A percentile compares a stretch with the other conserved stretches of the same genome.
phyloP scores from a whole-genome alignment of 176 grass and related monocot species.

The Tuctoria greenei region DNA sequence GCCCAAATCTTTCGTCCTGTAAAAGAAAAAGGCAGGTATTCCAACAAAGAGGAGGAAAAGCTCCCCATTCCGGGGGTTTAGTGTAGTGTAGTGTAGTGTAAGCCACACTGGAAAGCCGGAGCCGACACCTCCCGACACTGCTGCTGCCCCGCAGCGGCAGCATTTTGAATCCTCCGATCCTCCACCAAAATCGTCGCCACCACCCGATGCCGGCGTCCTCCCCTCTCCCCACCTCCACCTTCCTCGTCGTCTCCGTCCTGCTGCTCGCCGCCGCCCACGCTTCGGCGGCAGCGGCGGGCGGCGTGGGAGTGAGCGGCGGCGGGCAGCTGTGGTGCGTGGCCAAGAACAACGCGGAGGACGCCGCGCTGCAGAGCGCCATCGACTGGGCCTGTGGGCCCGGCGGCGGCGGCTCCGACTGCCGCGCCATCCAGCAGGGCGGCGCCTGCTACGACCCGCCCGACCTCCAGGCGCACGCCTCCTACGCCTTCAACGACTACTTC shows the following conservation, averaged over 20 bases:
- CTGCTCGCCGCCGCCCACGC: background rate
- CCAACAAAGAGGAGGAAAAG: background rate
- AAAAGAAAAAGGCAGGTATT: background rate
- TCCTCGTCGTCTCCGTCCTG: slow-evolving; percentile 12
- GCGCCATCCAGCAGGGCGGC: slow-evolving; percentile 63
- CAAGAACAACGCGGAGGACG: slow-evolving; percentile 75
- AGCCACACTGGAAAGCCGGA: slow-evolving; percentile 12
- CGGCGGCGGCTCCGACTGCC: slow-evolving; percentile 62
- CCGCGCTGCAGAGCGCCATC: slow-evolving; percentile 58
- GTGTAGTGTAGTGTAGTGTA: no score
- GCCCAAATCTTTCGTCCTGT: no score
- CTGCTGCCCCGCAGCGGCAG: background rate
- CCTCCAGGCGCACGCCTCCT: slow-evolving; percentile 63
- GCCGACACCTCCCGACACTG: background rate
- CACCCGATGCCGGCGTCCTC: slow-evolving; percentile 29
- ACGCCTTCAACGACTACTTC: slow-evolving; percentile 80
- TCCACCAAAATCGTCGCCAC: slow-evolving; percentile 1
- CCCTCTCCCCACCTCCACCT: background rate
- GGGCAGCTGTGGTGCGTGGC: slow-evolving; percentile 77
- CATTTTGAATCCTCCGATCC: slow-evolving; percentile 14
- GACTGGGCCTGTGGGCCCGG: slow-evolving; percentile 63
- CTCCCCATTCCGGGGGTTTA: background rate
- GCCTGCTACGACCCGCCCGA: slow-evolving; percentile 58
- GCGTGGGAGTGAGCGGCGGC: slow-evolving; percentile 26
- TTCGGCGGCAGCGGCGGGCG: background rate